Base-by-base conservation (phyloP, 331 rosid species). In the Telfairia occidentalis region DNA sequence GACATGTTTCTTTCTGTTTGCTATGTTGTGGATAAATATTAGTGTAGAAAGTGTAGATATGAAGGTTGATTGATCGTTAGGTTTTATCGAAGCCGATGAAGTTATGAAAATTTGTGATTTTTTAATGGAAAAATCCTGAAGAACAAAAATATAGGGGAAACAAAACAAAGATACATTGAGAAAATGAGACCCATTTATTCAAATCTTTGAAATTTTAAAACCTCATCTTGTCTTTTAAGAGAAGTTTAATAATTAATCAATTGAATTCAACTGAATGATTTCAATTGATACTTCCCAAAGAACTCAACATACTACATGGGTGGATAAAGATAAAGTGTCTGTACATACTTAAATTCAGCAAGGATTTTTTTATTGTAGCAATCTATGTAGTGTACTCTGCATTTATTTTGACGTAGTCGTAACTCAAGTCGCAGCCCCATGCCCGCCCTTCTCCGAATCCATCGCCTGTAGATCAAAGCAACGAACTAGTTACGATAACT, bases 381-480 rank as follows among this genome's bases (percentile, higher is more conserved):
- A 49, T 57, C 65, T 83, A 92, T 48, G 97, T 71, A 60, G 96
- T 88, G 78, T 92, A 92, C 80, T 92, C 96, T 0, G 99, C 99
- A 71, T 95, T 92, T 76, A 95, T 88, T 79, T 92, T 95, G 55
- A 92, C 88, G 43, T 95, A 95, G 74, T 91, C 99, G 1, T 92
- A 90, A 73, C 96, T 90, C 73, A 90, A 82, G 76, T 92, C 96
- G 24, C 97, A 95, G 64, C 97, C 96, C 97, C 96, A 95, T 63
- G 99, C 99, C 76, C 85, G 92, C 23, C 99, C 97, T 9, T 54
- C 67, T 71, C 92, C 97, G 0, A 83, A 80, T 7, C 96, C 96
- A 71, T 91, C 86, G 76, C 97, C 99, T 95, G 87, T 71, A 3
- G 37, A 67, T 26, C 15, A 13, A 73, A 24, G 46, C 30, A 50